A percentile compares a stretch with the other conserved stretches of the same genome.
These are phyloP conservation scores for Eutypa lata DNA, from an alignment of 2,329 filamentous ascomycete genomes.

Conservation along the genomic window DNA sequence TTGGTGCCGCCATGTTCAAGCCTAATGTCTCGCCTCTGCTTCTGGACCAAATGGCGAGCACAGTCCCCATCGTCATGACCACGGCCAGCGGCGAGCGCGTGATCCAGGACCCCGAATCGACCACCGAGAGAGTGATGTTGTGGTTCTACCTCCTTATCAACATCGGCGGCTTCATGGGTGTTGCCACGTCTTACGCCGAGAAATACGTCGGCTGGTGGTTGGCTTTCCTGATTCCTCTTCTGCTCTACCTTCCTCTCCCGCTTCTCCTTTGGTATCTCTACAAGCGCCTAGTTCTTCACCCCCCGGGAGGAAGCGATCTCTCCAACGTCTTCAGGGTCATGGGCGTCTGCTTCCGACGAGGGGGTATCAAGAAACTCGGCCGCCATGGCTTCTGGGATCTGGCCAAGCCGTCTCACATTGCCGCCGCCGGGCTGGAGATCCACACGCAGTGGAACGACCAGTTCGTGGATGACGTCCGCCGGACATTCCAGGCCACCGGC, in stretches of 20 bases:
- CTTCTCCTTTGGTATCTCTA: slow-evolving; percentile 40
- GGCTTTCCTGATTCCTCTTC: slow-evolving; percentile 39
- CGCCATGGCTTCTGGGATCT: slow-evolving; percentile 55
- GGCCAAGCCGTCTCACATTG: slow-evolving; percentile 54
- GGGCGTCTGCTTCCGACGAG: slow-evolving; percentile 36
- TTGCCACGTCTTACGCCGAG: slow-evolving; percentile 50
- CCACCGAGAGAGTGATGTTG: slow-evolving; percentile 63
- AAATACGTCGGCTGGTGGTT: slow-evolving; percentile 51
- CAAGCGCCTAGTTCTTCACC: slow-evolving; percentile 39
- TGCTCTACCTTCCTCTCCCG: slow-evolving; percentile 43
- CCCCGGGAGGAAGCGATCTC: slow-evolving; percentile 43
- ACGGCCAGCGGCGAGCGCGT: slow-evolving; percentile 57
- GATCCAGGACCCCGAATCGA: slow-evolving; percentile 66
- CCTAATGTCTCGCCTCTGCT: slow-evolving; percentile 67
- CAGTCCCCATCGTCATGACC: slow-evolving; percentile 50
- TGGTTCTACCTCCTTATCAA: slow-evolving; percentile 59
- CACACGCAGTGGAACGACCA: slow-evolving; percentile 57
- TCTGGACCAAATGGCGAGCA: slow-evolving; percentile 61
- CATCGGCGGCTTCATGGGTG: slow-evolving; percentile 49
- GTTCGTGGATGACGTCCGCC: slow-evolving; percentile 64
- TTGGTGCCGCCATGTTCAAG: slow-evolving; percentile 69
- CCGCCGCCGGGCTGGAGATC: slow-evolving; percentile 35
- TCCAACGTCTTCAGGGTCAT: slow-evolving; percentile 40
- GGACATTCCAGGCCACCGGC: slow-evolving; percentile 58
- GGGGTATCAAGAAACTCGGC: slow-evolving; percentile 35